These are phyloP conservation scores for Mycena olivaceomarginata DNA, from an alignment of 768 basidiomycete genomes.

Conservation along the genomic window DNA sequence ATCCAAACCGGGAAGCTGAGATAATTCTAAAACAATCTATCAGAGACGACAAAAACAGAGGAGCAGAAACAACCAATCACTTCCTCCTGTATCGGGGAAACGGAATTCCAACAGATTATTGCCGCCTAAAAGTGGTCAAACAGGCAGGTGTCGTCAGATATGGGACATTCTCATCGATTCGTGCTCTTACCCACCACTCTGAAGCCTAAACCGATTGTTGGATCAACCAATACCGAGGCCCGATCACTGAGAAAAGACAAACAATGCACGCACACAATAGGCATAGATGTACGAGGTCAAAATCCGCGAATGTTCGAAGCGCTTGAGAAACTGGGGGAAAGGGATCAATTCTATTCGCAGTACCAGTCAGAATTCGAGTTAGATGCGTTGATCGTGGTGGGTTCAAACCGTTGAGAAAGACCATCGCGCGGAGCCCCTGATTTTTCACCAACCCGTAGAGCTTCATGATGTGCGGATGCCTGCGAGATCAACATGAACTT, in stretches of 20 bases:
- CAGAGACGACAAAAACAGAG: not conserved
- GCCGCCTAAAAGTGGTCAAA: not conserved
- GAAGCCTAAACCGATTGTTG: not conserved
- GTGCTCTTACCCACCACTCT: not conserved
- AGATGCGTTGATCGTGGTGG: not conserved
- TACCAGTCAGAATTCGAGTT: not conserved
- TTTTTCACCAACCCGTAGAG: not conserved
- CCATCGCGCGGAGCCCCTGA: not conserved
- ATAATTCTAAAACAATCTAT: not conserved
- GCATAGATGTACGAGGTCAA: conserved; percentile 3
- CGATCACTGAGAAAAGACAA: not conserved
- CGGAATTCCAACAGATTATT: not conserved
- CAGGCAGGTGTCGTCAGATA: not conserved
- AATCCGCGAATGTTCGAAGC: not conserved
- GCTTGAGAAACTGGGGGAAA: not conserved
- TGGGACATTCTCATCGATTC: not conserved
- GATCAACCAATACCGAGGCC: not conserved
- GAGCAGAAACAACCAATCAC: too few relatives aligned
- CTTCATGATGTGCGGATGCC: conserved; percentile 11
- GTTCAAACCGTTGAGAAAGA: conserved; percentile 3
- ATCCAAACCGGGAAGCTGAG: not conserved
- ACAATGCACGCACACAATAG: conserved; percentile 3
- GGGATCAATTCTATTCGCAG: not conserved
- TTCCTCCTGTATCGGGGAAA: too few relatives aligned
- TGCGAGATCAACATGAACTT: not conserved